A percentile compares a stretch with the other conserved stretches of the same genome.
phyloP scores from a whole-genome alignment of 2,329 filamentous ascomycete genomes.

The Teratosphaeriaceae sp. region DNA sequence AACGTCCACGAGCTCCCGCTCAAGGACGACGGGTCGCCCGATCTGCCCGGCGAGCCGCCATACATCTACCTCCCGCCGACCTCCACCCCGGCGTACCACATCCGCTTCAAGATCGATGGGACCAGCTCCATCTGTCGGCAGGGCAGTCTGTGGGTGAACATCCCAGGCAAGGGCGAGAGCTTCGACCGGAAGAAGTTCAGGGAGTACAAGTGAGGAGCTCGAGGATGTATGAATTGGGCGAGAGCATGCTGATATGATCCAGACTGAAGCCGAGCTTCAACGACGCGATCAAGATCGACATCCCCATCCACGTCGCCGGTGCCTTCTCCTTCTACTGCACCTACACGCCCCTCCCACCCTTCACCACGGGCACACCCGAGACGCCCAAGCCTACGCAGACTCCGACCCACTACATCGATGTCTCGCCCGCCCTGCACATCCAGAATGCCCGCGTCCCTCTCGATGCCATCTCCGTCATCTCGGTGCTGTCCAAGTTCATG shows the following conservation, averaged over 20 bases:
- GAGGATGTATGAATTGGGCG: neutral
- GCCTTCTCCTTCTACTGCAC: conserved; percentile 94
- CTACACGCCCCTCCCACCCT: conserved; percentile 77
- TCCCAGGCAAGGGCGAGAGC: conserved; percentile 66
- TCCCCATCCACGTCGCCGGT: conserved; percentile 75
- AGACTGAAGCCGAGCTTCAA: conserved; percentile 92
- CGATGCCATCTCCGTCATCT: conserved; percentile 84
- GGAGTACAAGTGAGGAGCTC: conserved; percentile 81
- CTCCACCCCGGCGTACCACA: conserved; percentile 61
- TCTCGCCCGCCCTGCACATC: conserved; percentile 72
- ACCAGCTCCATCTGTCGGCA: conserved; percentile 92
- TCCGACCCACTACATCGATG: conserved; percentile 83
- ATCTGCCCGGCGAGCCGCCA: conserved; percentile 63
- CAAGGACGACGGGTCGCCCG: conserved; percentile 86
- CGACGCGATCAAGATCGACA: conserved; percentile 79
- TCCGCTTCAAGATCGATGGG: conserved; percentile 88
- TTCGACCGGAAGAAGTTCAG: conserved; percentile 76
- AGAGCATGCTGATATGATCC: conserved; percentile 14
- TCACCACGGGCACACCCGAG: conserved; percentile 51
- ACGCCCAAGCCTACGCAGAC: conserved; percentile 52
- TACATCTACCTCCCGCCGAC: conserved; percentile 89
- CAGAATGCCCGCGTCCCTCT: conserved; percentile 70
- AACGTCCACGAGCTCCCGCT: conserved; percentile 78
- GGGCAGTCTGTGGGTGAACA: conserved; percentile 95
- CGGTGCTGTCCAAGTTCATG: conserved; percentile 96